Conservation (phyloP, 2,329 filamentous ascomycete genomes). For the Colletotrichum gloeosporioides region DNA sequence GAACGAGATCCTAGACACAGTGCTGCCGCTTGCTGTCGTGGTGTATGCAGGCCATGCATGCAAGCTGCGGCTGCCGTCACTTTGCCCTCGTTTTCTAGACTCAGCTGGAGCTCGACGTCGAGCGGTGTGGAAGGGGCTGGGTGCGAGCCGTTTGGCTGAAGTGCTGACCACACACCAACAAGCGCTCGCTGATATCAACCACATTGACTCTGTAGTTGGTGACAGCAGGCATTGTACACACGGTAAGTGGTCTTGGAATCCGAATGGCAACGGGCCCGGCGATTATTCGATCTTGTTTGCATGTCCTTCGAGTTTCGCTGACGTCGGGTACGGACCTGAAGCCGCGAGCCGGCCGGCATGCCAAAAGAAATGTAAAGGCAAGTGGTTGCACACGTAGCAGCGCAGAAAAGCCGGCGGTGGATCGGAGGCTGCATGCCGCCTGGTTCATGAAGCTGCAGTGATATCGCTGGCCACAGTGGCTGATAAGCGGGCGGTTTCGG, state of each 20-base stretch:
- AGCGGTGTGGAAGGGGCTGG: constrained; percentile 20
- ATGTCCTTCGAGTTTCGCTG: not conserved
- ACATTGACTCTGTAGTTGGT: not conserved
- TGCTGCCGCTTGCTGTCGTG: not conserved
- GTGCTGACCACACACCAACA: constrained; percentile 7
- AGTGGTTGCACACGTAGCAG: not conserved
- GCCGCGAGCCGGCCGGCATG: not conserved
- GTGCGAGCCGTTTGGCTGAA: constrained; percentile 21
- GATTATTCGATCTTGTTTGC: not conserved
- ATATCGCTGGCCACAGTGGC: not conserved
- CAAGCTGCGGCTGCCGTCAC: constrained; percentile 21
- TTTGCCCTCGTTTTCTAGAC: constrained; percentile 7
- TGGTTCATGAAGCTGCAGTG: not conserved
- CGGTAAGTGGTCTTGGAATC: not conserved
- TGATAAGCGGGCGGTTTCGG: constrained; percentile 1
- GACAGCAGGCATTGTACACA: not conserved
- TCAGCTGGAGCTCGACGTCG: constrained; percentile 3
- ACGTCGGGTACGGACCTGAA: not conserved
- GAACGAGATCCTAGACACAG: not conserved
- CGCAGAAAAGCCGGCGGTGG: not conserved
- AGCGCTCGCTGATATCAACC: constrained; percentile 5
- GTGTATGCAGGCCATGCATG: not conserved
- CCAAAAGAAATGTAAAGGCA: not conserved
- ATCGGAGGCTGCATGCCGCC: not conserved
- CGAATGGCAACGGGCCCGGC: not conserved